Evolutionary conservation across 129 eudicot species (phyloP), one percentile per base, ranked within the genome.

Genomic region (Rutidosis leptorrhynchoides): DNA sequence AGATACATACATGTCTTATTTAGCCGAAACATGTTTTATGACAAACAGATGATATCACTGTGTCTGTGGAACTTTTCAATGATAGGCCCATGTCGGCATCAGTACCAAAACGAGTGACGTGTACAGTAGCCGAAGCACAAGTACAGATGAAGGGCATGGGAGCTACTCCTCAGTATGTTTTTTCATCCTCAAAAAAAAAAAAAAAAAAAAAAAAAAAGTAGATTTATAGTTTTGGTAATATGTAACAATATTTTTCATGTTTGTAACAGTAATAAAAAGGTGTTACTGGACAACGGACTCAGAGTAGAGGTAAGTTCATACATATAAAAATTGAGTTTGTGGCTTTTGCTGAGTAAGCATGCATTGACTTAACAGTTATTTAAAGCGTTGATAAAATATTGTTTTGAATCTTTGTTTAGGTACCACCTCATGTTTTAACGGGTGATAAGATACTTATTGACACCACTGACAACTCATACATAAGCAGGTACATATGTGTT

Each of bases 111-210:
- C 80, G 89, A 57, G 99, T 93, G 78, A 93, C 96, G 42, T 93
- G 99, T 70, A 84, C 87, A 3, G 95, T 93, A 55, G 83, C 75
- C 24, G 99, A 89, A 78, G 91, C 96, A 68, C 87, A 78, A 74
- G 75, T 75, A 25, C 77, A 81, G 23, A 72, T 82, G 53, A 89
- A 86, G 69, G 95, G 92, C 73, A 72, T 83, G 66, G 85, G 87
- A 74, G 87, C 95, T 64, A 84, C 90, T 64, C 91, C 96, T 72
- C 96, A 88, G 99, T 93, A 88, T 70, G 96, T 72, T 40, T 67
- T 15, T n/a, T 43, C 23, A 7, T 23, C 71, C n/a, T n/a, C n/a
- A n/a, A n/a, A n/a, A n/a, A n/a, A n/a, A n/a, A n/a, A n/a, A n/a
- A n/a, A n/a, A n/a, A n/a, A n/a, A n/a, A n/a, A n/a, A n/a, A n/a